Conservation (phyloP, 1,284 basidiomycete species). For the Tylopilus sp. region DNA sequence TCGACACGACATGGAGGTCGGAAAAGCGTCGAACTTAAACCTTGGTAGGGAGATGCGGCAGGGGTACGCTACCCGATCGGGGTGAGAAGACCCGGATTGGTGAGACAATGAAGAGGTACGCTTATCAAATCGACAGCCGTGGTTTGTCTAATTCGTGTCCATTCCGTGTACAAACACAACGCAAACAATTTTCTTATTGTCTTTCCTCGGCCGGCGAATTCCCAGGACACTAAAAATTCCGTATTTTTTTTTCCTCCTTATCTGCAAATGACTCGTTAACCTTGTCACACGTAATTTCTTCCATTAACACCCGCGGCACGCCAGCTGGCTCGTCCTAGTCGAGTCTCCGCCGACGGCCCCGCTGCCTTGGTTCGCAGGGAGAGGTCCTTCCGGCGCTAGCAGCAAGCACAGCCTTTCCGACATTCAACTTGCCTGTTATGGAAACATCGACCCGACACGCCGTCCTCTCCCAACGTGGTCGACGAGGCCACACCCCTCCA, state of each 20-base stretch:
- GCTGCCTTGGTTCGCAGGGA: slow-evolving; percentile 16
- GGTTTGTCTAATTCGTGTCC: slow-evolving; percentile 37
- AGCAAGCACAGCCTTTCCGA: slow-evolving; percentile 9
- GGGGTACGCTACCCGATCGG: slow-evolving; percentile 20
- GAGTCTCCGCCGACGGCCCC: slow-evolving; percentile 34
- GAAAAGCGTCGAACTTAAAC: slow-evolving; percentile 32
- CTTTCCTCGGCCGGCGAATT: slow-evolving; percentile 36
- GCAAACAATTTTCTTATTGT: slow-evolving; percentile 46
- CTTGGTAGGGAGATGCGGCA: slow-evolving; percentile 21
- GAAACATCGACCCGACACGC: slow-evolving; percentile 19
- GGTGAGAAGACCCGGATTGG: slow-evolving; percentile 26
- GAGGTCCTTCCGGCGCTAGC: no score
- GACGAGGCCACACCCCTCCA: no score
- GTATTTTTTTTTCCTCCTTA: slow-evolving; percentile 30
- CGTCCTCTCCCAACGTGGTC: slow-evolving; percentile 16
- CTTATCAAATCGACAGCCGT: slow-evolving; percentile 32
- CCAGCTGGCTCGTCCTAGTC: slow-evolving; percentile 1
- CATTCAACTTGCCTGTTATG: slow-evolving; percentile 29
- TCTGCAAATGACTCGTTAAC: slow-evolving; percentile 34
- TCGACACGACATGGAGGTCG: slow-evolving; percentile 24
- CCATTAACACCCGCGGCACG: slow-evolving; percentile 34
- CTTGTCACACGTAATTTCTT: slow-evolving; percentile 32
- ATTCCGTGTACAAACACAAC: slow-evolving; percentile 42
- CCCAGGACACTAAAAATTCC: slow-evolving; percentile 36
- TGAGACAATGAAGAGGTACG: slow-evolving; percentile 35